Base-by-base conservation (phyloP, 768 basidiomycete species). In the Tulasnella sp. region DNA sequence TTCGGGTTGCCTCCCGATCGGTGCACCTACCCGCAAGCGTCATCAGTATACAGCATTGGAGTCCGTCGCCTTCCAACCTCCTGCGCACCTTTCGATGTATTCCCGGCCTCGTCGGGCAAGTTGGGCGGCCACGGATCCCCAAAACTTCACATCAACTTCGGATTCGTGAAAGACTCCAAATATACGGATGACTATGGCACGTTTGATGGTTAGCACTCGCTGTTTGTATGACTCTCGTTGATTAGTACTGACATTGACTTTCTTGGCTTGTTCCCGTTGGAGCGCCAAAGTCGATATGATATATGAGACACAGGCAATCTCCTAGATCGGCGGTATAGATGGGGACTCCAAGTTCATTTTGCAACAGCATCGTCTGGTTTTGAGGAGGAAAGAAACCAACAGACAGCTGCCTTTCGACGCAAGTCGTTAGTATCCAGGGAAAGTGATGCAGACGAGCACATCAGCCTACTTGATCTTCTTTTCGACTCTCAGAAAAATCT, bases 261-360 rank as follows among this genome's bases (percentile, higher is more conserved):
- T 64, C 76, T 50, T n/a, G 22, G 22, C 24, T 58, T 3, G 3
- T 8, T 3, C 31, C 76, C 11, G 34, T 22, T 20, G 50, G 50
- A n/a, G 50, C 76, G 20, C 58, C 50, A 31, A 77, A 50, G 54
- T 77, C 80, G 44, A 80, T 80, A 20, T 74, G 80, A 64, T 81
- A 81, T 2, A 92, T 86, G 40, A 92, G 84, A 16, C 90, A 85
- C 42, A 87, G 83, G 81, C 91, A 89, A 0, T 86, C 83, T 14
- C 89, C 89, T 88, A 93, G 90, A 83, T 92, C 93, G 0, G 93
- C 93, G 83, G 93, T 92, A 77, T 88, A 93, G 20, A 93, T 88
- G 0, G 92, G 91, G 5, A 93, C 84, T 0, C 89, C 89, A 20
- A 85, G 84, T 8, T 58, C 54, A 5, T 20, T 20, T 16, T 86